Percentiles rank a stretch among this genome's conserved stretches.
Conservation (phyloP, 2,329 filamentous ascomycete genomes). For the Claviceps sp. region DNA sequence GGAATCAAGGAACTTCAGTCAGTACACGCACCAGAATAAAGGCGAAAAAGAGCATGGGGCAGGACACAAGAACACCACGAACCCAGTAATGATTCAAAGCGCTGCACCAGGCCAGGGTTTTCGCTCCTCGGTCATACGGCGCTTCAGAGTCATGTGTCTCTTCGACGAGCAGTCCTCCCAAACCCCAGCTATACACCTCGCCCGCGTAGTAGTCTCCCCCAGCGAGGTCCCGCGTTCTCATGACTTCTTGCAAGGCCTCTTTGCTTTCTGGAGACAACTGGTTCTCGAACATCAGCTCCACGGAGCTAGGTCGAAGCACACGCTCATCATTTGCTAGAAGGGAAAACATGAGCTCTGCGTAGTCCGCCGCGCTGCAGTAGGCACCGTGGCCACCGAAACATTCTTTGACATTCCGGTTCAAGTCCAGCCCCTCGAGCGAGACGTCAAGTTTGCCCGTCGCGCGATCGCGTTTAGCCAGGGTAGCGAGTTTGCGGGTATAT, state of each 20-base stretch:
- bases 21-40: not conserved
- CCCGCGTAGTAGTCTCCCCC: not conserved
- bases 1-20: not conserved
- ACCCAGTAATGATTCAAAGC: not conserved
- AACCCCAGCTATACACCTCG: not conserved
- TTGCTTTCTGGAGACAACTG: conserved; percentile 21
- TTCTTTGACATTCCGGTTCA: not conserved
- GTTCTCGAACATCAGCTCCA: conserved; percentile 31
- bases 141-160: not conserved
- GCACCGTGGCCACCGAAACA: not conserved
- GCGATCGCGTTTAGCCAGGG: not conserved
- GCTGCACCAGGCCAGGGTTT: not conserved
- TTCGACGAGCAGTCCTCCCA: not conserved
- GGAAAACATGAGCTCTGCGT: not conserved
- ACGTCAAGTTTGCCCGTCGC: not conserved
- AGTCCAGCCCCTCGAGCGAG: not conserved
- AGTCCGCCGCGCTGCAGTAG: not conserved
- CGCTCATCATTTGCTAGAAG: conserved; percentile 30
- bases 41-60: not conserved
- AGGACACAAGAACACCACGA: not conserved
- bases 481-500: not conserved
- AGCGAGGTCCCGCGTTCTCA: not conserved
- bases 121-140: not conserved
- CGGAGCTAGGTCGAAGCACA: conserved; percentile 27
- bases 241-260: not conserved